phyloP scores from a whole-genome alignment of 139 green algal genomes.

The Spirogloea muscicola region DNA sequence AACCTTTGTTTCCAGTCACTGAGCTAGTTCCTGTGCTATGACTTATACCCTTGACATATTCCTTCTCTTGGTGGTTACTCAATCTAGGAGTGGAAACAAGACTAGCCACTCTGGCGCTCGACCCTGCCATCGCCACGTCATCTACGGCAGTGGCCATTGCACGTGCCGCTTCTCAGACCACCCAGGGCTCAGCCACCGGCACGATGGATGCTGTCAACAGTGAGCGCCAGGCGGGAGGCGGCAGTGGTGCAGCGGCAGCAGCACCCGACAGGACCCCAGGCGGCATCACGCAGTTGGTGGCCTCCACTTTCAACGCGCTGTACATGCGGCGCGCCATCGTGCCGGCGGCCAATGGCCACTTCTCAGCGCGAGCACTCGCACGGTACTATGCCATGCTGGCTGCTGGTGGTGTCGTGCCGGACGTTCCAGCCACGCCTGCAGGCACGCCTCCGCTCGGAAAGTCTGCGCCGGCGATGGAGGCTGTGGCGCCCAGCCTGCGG shows the following conservation, averaged over 20 bases:
- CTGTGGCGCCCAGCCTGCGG: too few species aligned
- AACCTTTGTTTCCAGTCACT: too few species aligned
- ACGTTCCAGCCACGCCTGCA: slow-evolving; percentile 8
- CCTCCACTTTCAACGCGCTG: slow-evolving; percentile 52
- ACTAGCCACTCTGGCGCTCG: slow-evolving; percentile 33
- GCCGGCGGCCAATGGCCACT: slow-evolving; percentile 55
- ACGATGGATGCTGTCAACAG: not conserved
- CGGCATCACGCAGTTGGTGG: not conserved
- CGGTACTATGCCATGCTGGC: slow-evolving; percentile 45
- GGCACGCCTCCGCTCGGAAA: slow-evolving; percentile 10
- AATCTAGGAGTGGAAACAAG: slow-evolving; percentile 32
- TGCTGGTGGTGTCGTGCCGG: slow-evolving; percentile 1
- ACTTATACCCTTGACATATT: too few species aligned
- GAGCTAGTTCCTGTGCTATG: too few species aligned
- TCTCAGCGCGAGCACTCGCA: slow-evolving; percentile 50
- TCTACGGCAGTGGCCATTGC: not conserved
- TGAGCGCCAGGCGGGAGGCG: not conserved
- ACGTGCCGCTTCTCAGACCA: not conserved
- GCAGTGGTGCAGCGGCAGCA: not conserved
- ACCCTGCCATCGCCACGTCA: not conserved
- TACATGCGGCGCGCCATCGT: slow-evolving; percentile 46
- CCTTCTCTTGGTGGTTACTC: not conserved
- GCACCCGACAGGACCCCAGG: not conserved
- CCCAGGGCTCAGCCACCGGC: not conserved
- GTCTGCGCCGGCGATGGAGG: not conserved